Conservation (phyloP, 306 rosid species). For the Cajanus cajan region DNA sequence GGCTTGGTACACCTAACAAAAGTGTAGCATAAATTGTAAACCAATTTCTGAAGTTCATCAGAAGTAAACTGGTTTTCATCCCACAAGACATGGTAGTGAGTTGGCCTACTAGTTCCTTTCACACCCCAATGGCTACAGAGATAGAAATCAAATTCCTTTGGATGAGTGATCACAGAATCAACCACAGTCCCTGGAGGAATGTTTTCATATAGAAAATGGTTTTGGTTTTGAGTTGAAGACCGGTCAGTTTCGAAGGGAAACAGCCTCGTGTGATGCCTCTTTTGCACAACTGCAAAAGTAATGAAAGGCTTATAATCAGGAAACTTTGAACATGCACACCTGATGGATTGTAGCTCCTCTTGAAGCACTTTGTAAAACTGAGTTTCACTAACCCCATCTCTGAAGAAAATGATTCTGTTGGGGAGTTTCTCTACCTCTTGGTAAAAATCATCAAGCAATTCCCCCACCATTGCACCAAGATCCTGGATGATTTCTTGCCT, state of each 20-base stretch:
- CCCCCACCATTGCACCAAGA: constrained; percentile 81
- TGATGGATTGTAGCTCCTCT: constrained; percentile 82
- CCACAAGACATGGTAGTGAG: constrained; percentile 89
- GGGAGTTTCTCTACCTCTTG: constrained; percentile 83
- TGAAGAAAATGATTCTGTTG: constrained; percentile 73
- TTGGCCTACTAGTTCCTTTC: constrained; percentile 96
- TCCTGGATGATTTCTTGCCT: constrained; percentile 90
- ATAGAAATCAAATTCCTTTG: constrained; percentile 88
- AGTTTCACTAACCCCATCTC: constrained; percentile 98
- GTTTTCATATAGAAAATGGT: constrained; percentile 57
- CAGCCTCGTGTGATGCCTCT: constrained; percentile 95
- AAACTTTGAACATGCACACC: constrained; percentile 64
- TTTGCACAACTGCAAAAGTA: constrained; percentile 90
- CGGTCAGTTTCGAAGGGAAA: constrained; percentile 70
- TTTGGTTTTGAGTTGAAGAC: constrained; percentile 52
- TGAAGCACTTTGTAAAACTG: constrained; percentile 79
- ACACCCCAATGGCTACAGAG: constrained; percentile 98
- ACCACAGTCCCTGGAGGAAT: constrained; percentile 95
- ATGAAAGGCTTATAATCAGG: constrained; percentile 64
- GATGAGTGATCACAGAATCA: constrained; percentile 94
- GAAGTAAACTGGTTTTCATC: constrained; percentile 91
- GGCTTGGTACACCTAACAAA: constrained; percentile 96
- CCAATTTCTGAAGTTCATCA: constrained; percentile 88
- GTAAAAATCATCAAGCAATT: constrained; percentile 75
- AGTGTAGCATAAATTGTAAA: constrained; percentile 83